Evolutionary conservation across 1,284 basidiomycete genomes (phyloP), one percentile per base, ranked within the genome.

Genomic region (Pisolithus thermaeus): DNA sequence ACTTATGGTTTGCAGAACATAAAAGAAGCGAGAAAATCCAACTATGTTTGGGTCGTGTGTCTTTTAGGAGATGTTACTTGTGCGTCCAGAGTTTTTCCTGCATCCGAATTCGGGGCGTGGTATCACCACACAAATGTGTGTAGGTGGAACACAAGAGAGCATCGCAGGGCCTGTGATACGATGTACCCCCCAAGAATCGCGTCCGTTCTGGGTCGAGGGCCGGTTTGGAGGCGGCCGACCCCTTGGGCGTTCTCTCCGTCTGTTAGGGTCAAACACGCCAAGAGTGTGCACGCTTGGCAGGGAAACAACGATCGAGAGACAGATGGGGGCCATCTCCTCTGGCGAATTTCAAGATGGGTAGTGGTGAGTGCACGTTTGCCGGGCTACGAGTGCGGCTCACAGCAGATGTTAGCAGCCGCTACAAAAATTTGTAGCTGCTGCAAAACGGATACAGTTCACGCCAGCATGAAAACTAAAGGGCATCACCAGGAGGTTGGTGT

Each of bases 381-480:
- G n/a, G n/a, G n/a, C n/a, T n/a, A n/a, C n/a, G n/a, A n/a, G n/a
- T n/a, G n/a, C n/a, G n/a, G n/a, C n/a, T n/a, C n/a, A n/a, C n/a
- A n/a, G n/a, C n/a, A n/a, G n/a, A n/a, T n/a, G n/a, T n/a, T n/a
- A n/a, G n/a, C n/a, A n/a, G n/a, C n/a, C n/a, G n/a, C n/a, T n/a
- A n/a, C n/a, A n/a, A n/a, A n/a, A n/a, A n/a, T n/a, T n/a, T n/a
- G n/a, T n/a, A n/a, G n/a, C n/a, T n/a, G n/a, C n/a, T n/a, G n/a
- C n/a, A n/a, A n/a, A n/a, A n/a, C 18, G 65, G 22, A 56, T 46
- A 49, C 65, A 52, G 16, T 59, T 63, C 11, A 68, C 27, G 12
- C 50, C 49, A 8, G 52, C 53, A 51, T 61, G 60, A 36, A 41
- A 22, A 4, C 23, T n/a, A 23, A 36, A 48, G 2, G 39, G 14